Base-by-base conservation (phyloP, 306 rosid genomes). In the Betula pendula region DNA sequence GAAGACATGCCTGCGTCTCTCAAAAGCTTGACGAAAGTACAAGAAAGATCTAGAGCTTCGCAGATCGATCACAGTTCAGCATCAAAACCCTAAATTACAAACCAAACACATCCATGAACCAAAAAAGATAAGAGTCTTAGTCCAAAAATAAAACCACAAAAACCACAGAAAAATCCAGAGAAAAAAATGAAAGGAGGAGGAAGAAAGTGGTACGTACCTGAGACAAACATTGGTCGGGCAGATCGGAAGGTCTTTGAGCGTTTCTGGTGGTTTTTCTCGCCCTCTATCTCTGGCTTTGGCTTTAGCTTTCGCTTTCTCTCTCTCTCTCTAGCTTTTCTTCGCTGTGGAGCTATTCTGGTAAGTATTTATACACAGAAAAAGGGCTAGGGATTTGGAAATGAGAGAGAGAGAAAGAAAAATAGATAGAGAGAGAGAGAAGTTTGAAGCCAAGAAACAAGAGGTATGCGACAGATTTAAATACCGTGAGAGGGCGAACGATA, bases 351-450 rank as follows among this genome's bases (percentile, higher is more conserved):
- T 76, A 89, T 27, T 86, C 72, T 79, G 85, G 80, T 80, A 77
- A 84, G 89, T 91, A 89, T 96, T 96, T 92, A 91, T 96, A 95
- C 68, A 73, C 67, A 69, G 73, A 79, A 75, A 47, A 62, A 73
- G 63, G 87, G 84, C 87, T 96, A 93, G 98, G 98, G 98, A 93
- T 91, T 93, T 84, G 83, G 79, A 83, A 79, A 15, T 31, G 87
- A 79, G 74, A 72, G 87, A 83, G 78, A 82, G 77, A 79, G 53
- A 73, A 50, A n/a, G n/a, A n/a, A n/a, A n/a, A n/a, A n/a, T n/a
- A 43, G 78, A 80, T 69, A 81, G 78, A 84, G 82, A 84, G 74
- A 80, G 73, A 70, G 76, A 84, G 66, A 69, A 56, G 87, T 77
- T 82, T 76, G 89, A 84, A 79, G 90, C 92, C 84, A 88, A 84